Evolutionary conservation across 1,284 basidiomycete genomes (phyloP), one percentile per base, ranked within the genome.

Genomic region (Coriolopsis trogii): DNA sequence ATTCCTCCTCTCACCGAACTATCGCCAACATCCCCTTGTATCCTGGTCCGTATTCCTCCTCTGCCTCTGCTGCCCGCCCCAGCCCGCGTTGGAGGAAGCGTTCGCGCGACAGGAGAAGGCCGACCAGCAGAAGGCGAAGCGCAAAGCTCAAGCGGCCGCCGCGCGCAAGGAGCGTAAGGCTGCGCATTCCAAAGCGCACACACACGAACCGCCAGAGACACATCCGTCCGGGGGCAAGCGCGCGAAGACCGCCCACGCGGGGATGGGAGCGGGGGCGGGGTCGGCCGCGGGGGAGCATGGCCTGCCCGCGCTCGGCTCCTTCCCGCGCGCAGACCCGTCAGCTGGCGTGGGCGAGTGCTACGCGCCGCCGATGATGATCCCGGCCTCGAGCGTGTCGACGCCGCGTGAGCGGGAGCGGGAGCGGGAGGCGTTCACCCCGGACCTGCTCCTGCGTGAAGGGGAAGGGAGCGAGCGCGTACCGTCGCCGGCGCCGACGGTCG

Each of bases 401-500:
- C 56, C 25, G 7, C 42, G 39, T 15, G 39, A 40, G 39, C 23
- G 41, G 54, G 25, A 51, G n/a, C n/a, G n/a, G n/a, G n/a, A n/a
- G n/a, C 62, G 15, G 13, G 49, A 55, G 5, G 36, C 30, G 20
- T 28, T 25, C 16, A 38, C 60, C 18, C 53, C 55, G 33, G 40
- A 37, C 36, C 33, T 46, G 46, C 39, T n/a, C n/a, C n/a, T n/a
- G n/a, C n/a, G n/a, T n/a, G n/a, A n/a, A n/a, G n/a, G 41, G 28
- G 49, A 41, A 51, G 61, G 38, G 20, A 53, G 56, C 49, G 67
- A 73, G 48, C 68, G 66, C 26, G 56, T 63, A 4, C 67, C 75
- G 51, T 82, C 82, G 2, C 81, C 81, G 24, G 76, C 77, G 29
- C 79, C 77, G 16, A 80, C 79, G 2, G 70, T 69, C 43, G 67